Percentiles rank a stretch among this genome's conserved stretches.
phyloP scores from a whole-genome alignment of 2,329 filamentous ascomycete species.

The Hyphodiscus sp. region DNA sequence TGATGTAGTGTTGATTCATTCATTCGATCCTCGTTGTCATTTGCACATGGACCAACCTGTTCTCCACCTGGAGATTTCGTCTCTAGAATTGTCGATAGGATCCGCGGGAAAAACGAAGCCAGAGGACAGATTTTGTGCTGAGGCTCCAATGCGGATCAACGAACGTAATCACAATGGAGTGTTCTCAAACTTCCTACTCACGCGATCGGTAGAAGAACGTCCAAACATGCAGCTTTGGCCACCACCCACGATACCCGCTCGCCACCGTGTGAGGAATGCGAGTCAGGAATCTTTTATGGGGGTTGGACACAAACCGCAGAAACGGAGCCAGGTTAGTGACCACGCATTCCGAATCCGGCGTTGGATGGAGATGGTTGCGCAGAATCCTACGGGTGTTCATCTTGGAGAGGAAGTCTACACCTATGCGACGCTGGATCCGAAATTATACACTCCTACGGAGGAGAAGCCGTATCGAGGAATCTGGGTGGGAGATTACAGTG shows the following conservation, averaged over 20 bases:
- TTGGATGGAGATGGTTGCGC: constrained; percentile 63
- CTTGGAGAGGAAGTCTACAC: constrained; percentile 54
- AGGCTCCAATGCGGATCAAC: constrained; percentile 47
- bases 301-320: constrained; percentile 40
- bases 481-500: constrained; percentile 81
- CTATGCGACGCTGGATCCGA: constrained; percentile 63
- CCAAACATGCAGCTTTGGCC: constrained; percentile 62
- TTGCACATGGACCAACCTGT: constrained; percentile 72
- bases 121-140: constrained; percentile 36
- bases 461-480: constrained; percentile 83
- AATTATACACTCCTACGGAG: constrained; percentile 71
- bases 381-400: constrained; percentile 35
- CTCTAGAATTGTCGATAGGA: constrained; percentile 8
- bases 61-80: constrained; percentile 43
- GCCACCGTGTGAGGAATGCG: constrained; percentile 39
- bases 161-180: constrained; percentile 40
- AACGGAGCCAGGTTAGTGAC: constrained; percentile 56
- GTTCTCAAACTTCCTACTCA: constrained; percentile 63
- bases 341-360: constrained; percentile 66
- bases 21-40: constrained; percentile 62
- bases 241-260: constrained; percentile 60
- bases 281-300: constrained; percentile 37
- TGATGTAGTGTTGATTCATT: constrained; percentile 59
- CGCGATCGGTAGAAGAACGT: constrained; percentile 41
- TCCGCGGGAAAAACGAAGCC: constrained; percentile 15